Percentiles rank a stretch among this genome's conserved stretches.
phyloP scores from a whole-genome alignment of 306 rosid genomes.

The Hylodesmum podocarpum region DNA sequence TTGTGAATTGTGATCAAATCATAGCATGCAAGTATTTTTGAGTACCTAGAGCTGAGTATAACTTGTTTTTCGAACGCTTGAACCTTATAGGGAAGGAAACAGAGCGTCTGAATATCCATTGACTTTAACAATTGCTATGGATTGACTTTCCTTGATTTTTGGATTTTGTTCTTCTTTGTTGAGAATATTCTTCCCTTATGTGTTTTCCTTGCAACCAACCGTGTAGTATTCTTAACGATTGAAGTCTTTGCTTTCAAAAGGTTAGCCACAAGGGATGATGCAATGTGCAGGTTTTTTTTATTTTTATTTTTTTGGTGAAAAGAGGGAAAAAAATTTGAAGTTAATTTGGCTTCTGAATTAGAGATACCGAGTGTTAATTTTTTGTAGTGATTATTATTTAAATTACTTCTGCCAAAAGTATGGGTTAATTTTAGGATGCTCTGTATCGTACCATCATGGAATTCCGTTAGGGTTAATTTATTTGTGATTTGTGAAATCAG shows the following conservation, averaged over 20 bases:
- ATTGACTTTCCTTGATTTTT: not conserved
- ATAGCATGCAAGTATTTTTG: not conserved
- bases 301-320: not conserved
- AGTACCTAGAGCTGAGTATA: not conserved
- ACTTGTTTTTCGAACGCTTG: not conserved
- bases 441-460: not conserved
- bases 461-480: not conserved
- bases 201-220: not conserved
- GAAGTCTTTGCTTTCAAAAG: slow-evolving; percentile 17
- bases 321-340: too few species aligned
- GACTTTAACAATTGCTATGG: not conserved
- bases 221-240: not conserved
- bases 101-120: not conserved
- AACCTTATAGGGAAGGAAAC: not conserved
- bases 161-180: not conserved
- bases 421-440: not conserved
- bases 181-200: not conserved
- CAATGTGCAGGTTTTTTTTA: not conserved
- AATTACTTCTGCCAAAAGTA: not conserved
- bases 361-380: not conserved
- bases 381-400: not conserved
- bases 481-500: not conserved
- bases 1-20: not conserved
- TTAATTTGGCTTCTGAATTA: not conserved
- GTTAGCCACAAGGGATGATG: slow-evolving; percentile 1